Evolutionary conservation across 306 rosid genomes (phyloP).

Genomic region (Mimosa bimucronata): DNA sequence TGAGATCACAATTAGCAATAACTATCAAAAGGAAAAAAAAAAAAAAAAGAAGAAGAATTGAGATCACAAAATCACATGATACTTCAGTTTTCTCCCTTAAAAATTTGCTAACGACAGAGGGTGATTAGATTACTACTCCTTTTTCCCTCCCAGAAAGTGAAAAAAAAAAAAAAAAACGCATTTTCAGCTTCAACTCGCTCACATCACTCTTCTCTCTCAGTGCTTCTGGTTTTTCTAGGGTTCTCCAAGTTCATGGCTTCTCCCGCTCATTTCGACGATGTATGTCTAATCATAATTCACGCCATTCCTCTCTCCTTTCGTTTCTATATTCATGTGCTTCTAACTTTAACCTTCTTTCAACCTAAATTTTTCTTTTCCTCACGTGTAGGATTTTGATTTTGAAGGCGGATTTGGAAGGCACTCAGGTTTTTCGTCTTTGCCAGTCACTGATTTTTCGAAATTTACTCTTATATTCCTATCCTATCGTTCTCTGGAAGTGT

Average conservation of each 20-base stretch:
- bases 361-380: slow-evolving; percentile 20
- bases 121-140: not conserved
- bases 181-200: not conserved
- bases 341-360: not conserved
- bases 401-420: slow-evolving; percentile 72
- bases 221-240: slow-evolving; percentile 9
- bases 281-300: slow-evolving; percentile 21
- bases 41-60: too few relatives aligned
- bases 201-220: not conserved
- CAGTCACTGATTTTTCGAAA: slow-evolving; percentile 2
- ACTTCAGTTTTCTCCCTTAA: too few relatives aligned
- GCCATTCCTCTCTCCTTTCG: slow-evolving; percentile 1
- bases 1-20: too few relatives aligned
- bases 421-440: slow-evolving; percentile 52
- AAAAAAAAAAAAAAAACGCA: too few relatives aligned
- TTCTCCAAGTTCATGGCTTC: slow-evolving; percentile 50
- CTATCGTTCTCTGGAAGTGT: slow-evolving; percentile 20
- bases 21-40: too few relatives aligned
- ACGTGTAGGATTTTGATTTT: slow-evolving; percentile 77
- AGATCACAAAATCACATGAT: too few relatives aligned
- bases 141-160: not conserved
- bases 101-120: not conserved
- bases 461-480: slow-evolving; percentile 20
- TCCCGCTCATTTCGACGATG: slow-evolving; percentile 50
- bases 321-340: not conserved